Evolutionary conservation across 2,329 filamentous ascomycete species (phyloP), one percentile per base, ranked within the genome.

Genomic region (Sclerotinia minor): DNA sequence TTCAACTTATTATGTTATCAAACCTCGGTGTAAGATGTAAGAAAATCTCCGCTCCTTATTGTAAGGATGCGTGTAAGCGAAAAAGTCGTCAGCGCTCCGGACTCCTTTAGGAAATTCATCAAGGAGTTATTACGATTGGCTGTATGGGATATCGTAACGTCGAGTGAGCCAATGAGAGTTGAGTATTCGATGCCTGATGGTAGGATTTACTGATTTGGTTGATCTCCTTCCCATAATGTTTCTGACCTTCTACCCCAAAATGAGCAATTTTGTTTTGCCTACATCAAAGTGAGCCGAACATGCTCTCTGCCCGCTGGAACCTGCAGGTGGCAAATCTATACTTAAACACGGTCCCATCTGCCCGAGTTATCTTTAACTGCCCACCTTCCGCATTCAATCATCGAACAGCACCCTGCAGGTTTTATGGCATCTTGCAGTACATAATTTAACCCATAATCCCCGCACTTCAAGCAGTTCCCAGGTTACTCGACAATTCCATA

Each of bases 31-130:
- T 61, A 38, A 49, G 19, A 59, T 32, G 19, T 7, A 11, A 38
- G 7, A 49, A 24, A 49, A 49, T 49, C 58, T 35, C 58, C 45
- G 58, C 58, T 61, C 58, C 58, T 61, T 61, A 61, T 49, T 49
- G 21, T 61, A 59, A 45, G 44, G 26, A 61, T 49, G 32, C 54
- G 32, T 41, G 15, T 8, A 61, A 61, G 58, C 45, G 58, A 61
- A 50, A 55, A 49, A 50, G 29, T 26, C 32, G n/a, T 21, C 24
- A 61, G 13, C 17, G 29, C 64, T 65, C 64, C 64, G 53, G 38
- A 65, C 64, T 65, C 64, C 64, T 65, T 65, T 65, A 38, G 64
- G 64, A 49, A 53, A 59, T 15, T 49, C 44, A n/a, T 11, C 29
- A 7, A 24, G 58, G 58, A 50, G 58, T 61, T 61, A 11, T 38